Base-by-base conservation (phyloP, 495 filamentous ascomycete genomes). In the Sporormia fimetaria region DNA sequence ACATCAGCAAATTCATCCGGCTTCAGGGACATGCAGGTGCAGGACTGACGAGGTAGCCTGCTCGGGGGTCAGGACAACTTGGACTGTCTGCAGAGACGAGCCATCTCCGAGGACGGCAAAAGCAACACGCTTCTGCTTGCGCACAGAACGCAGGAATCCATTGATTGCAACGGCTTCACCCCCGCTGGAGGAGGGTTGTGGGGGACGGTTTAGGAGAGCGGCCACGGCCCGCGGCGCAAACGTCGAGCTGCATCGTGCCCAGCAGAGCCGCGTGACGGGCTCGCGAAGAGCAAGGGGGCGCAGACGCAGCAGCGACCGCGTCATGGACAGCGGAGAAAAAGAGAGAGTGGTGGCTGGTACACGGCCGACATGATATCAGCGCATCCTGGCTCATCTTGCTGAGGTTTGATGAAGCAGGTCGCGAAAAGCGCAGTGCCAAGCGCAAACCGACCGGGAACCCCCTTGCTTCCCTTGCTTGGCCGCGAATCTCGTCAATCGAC, bases 51-150 rank as follows among this genome's bases (percentile, higher is more conserved):
- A 76, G 60, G 81, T 68, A 44, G 84, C 80, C 55, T 84, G 77
- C 37, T 75, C 66, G 42, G 81, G 78, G 37, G 70, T 75, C 44
- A 96, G 62, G 20, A 96, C 74, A 21, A 78, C 88, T 65, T 98
- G 92, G 29, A 96, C 54, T 30, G 85, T 64, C 33, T 77, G 63
- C 31, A 81, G 62, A 21, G 80, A 84, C 10, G 92, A 93, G 23
- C 90, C 90, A 68, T 98, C 90, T 3, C 80, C 76, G 37, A 98
- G 67, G 37, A 83, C 71, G 11, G 85, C 83, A 64, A 98, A 98
- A 10, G 78, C 75, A 44, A 76, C 66, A 29, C 68, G 68, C 63
- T 94, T 94, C 64, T 92, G 87, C 53, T 82, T 80, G 40, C 92
- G 75, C 40, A 95, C 75, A 11, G 84, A 84, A 33, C 83, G 75